A percentile compares a stretch with the other conserved stretches of the same genome.
These are phyloP conservation scores for Pleurotus sapidus DNA, from an alignment of 768 basidiomycete species.

Conservation along the genomic window DNA sequence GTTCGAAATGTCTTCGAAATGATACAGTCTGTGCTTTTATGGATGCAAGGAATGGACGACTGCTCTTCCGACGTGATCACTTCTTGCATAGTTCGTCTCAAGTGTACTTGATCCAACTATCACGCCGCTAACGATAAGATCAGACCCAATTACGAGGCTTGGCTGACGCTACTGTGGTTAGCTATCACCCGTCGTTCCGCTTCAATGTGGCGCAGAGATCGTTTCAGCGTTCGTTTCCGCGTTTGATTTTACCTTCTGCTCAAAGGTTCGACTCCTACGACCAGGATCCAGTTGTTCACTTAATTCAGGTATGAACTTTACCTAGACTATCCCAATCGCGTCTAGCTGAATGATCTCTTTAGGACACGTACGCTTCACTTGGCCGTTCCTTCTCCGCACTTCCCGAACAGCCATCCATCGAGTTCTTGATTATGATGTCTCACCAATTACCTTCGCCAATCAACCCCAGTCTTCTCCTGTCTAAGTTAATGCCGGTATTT, in stretches of 20 bases:
- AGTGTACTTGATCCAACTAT: not conserved
- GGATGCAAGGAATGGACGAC: constrained; percentile 23
- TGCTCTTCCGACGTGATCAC: constrained; percentile 19
- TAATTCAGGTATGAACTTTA: constrained; percentile 35
- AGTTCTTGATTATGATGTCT: constrained; percentile 35
- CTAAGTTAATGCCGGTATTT: constrained; percentile 37
- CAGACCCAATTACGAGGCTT: constrained; percentile 26
- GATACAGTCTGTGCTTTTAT: constrained; percentile 20
- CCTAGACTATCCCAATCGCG: not conserved
- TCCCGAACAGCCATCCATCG: constrained; percentile 21
- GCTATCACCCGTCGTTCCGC: constrained; percentile 35
- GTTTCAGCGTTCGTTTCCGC: constrained; percentile 43
- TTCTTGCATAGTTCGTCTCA: constrained; percentile 25
- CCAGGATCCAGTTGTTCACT: constrained; percentile 33
- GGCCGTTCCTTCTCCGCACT: constrained; percentile 18
- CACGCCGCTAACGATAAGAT: not conserved
- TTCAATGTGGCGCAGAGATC: constrained; percentile 43
- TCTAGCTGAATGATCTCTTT: not conserved
- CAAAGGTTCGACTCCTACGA: constrained; percentile 32
- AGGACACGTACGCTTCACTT: constrained; percentile 36
- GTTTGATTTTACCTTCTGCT: constrained; percentile 33
- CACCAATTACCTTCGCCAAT: constrained; percentile 21
- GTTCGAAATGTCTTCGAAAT: constrained; percentile 27
- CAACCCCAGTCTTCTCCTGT: constrained; percentile 17
- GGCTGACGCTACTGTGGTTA: constrained; percentile 32